phyloP scores from a whole-genome alignment of 2,329 filamentous ascomycete genomes.

The Talaromyces sp. region DNA sequence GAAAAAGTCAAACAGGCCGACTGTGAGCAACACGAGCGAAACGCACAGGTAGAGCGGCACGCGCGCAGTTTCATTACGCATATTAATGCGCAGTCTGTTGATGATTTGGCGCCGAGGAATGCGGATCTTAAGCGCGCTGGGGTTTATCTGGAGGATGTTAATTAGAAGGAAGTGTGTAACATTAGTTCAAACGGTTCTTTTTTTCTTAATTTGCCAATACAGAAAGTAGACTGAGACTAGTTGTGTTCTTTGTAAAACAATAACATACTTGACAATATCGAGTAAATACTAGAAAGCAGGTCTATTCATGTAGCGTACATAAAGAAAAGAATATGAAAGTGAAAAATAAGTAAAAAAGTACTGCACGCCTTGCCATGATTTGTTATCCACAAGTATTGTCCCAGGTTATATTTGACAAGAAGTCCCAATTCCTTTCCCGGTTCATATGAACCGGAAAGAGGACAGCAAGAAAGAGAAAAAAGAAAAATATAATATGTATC shows the following conservation, averaged over 20 bases:
- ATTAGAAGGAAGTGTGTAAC: background rate
- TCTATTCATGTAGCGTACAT: background rate
- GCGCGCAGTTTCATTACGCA: conserved; percentile 18
- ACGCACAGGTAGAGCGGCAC: conserved; percentile 17
- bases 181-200: background rate
- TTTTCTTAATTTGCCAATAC: background rate
- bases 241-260: too few relatives aligned
- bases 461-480: background rate
- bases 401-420: background rate
- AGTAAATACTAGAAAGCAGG: background rate
- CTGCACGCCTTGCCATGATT: background rate
- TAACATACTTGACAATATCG: background rate
- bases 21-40: conserved; percentile 19
- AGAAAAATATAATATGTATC: background rate
- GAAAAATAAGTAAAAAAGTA: background rate
- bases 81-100: conserved; percentile 23
- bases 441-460: background rate
- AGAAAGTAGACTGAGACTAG: background rate
- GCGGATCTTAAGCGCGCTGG: conserved; percentile 28
- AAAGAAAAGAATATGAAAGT: background rate
- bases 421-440: background rate
- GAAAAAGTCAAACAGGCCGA: conserved; percentile 23
- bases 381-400: background rate
- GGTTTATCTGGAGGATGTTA: conserved; percentile 28
- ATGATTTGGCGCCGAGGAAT: conserved; percentile 14